A percentile compares a stretch with the other conserved stretches of the same genome.
These are phyloP conservation scores for Paramyrothecium roridum DNA, from an alignment of 2,329 filamentous ascomycete genomes.

Conservation along the genomic window DNA sequence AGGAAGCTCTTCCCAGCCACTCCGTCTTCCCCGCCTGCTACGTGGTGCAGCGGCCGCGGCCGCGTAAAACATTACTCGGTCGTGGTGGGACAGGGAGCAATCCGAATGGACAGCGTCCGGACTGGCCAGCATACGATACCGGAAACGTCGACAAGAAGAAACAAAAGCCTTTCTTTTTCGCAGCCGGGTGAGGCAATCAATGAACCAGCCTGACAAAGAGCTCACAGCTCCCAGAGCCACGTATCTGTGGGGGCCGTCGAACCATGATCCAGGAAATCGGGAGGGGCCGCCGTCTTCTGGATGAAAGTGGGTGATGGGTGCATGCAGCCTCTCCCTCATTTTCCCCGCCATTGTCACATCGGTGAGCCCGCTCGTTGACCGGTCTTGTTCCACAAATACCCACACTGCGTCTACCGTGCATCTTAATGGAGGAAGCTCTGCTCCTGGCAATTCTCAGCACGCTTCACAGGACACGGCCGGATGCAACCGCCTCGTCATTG, in stretches of 20 bases:
- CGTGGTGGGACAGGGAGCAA: background rate
- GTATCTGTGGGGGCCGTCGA: background rate
- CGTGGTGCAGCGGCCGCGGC: background rate
- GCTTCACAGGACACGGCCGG: too few species aligned
- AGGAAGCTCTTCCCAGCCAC: background rate
- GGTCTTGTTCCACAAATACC: background rate
- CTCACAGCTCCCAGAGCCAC: background rate
- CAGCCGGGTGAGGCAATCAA: background rate
- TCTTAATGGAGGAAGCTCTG: background rate
- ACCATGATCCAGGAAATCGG: background rate
- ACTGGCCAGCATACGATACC: background rate
- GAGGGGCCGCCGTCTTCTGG: background rate
- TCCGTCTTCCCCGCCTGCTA: background rate
- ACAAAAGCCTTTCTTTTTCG: background rate
- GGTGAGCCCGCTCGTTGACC: background rate
- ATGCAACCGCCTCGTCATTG: background rate
- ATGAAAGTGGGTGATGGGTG: background rate
- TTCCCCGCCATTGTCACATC: background rate
- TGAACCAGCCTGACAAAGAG: background rate
- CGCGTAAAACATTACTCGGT: background rate
- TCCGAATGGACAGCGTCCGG: background rate
- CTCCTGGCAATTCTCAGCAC: too few species aligned
- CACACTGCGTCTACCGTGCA: background rate
- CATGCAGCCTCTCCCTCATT: background rate
- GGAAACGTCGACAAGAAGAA: too few species aligned